A percentile compares a stretch with the other conserved stretches of the same genome.
phyloP scores from a whole-genome alignment of 495 filamentous ascomycete species.

The Lindgomyces ingoldianus region DNA sequence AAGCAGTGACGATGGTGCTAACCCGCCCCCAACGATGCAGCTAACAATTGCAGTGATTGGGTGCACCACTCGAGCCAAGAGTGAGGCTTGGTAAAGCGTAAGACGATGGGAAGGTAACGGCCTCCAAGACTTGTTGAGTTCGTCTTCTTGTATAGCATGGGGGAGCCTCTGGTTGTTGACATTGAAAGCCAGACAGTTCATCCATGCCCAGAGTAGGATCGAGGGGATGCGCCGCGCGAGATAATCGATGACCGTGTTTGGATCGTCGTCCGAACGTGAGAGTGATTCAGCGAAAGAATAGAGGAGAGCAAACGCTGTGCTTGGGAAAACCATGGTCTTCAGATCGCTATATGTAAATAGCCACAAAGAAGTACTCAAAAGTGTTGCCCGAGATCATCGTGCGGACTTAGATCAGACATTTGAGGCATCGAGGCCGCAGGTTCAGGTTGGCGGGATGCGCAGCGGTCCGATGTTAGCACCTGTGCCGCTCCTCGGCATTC shows the following conservation, averaged over 20 bases:
- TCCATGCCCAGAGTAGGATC: constrained; percentile 30
- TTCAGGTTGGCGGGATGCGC: no score
- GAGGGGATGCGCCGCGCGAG: neutral
- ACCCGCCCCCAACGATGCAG: neutral
- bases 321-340: constrained; percentile 34
- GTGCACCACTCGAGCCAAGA: neutral
- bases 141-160: constrained; percentile 52
- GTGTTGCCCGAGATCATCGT: neutral
- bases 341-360: constrained; percentile 40
- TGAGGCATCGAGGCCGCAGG: neutral
- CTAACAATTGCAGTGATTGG: neutral
- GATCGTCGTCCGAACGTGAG: neutral
- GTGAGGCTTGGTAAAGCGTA: constrained; percentile 43
- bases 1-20: constrained; percentile 3
- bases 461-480: no score
- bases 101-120: constrained; percentile 52
- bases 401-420: neutral
- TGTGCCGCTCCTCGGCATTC: no score
- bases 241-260: neutral
- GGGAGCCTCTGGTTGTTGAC: constrained; percentile 54
- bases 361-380: constrained; percentile 26
- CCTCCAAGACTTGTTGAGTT: constrained; percentile 61
- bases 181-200: constrained; percentile 49
- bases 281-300: neutral
- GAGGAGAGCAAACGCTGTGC: neutral